These are phyloP conservation scores for Ilyonectria sp. DNA, from an alignment of 2,329 filamentous ascomycete species.

Conservation along the genomic window DNA sequence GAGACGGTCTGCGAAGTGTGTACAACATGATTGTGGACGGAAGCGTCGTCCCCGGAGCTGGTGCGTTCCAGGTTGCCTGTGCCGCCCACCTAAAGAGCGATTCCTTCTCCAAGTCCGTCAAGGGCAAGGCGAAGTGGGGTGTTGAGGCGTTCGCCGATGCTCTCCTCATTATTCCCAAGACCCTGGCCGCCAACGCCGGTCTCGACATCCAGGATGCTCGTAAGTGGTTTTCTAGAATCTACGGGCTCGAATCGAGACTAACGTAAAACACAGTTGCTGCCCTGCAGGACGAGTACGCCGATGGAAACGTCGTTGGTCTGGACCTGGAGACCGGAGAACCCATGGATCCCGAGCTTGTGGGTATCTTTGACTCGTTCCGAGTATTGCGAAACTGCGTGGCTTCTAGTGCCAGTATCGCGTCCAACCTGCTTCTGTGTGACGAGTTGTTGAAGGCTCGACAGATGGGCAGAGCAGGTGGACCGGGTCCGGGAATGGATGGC, in stretches of 20 bases:
- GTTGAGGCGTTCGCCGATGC: conserved; percentile 96
- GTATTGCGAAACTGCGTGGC: conserved; percentile 95
- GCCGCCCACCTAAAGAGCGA: conserved; percentile 90
- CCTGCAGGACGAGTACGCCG: conserved; percentile 86
- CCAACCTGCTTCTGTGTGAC: conserved; percentile 94
- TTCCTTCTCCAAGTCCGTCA: conserved; percentile 88
- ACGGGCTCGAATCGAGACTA: conserved; percentile 27
- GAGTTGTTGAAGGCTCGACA: conserved; percentile 98
- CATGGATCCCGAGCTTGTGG: conserved; percentile 94
- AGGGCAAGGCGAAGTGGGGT: conserved; percentile 98
- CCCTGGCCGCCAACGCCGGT: conserved; percentile 93
- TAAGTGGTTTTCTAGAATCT: conserved; percentile 65
- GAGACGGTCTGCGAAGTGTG: conserved; percentile 94
- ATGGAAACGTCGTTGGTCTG: conserved; percentile 89
- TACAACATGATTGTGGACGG: conserved; percentile 99
- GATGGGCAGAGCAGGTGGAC: conserved; percentile 81
- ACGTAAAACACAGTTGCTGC: conserved; percentile 75
- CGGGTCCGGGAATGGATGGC: conserved; percentile 76
- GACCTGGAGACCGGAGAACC: conserved; percentile 90
- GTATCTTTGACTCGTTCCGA: conserved; percentile 96
- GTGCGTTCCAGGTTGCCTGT: conserved; percentile 96
- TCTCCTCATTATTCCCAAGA: conserved; percentile 96
- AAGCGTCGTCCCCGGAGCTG: conserved; percentile 93
- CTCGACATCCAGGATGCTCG: conserved; percentile 96
- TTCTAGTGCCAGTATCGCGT: conserved; percentile 94